Evolutionary conservation across 345 rosid species (phyloP), one percentile per base, ranked within the genome.

Genomic region (Isatis tinctoria): DNA sequence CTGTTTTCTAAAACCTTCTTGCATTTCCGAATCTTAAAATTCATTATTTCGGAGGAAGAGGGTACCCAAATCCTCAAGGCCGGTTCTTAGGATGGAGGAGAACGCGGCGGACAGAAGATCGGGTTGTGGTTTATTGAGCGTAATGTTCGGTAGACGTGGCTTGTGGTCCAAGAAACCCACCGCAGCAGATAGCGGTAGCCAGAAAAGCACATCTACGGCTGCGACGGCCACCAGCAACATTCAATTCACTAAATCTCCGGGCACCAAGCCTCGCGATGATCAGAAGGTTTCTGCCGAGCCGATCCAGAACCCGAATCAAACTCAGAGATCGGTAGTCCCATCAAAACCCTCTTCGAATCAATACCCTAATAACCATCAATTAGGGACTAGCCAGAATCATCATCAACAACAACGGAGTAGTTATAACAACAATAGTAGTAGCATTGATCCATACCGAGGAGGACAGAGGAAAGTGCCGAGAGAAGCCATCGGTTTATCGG

Each of bases 61-160:
- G 67, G 59, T 27, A 45, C 37, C 28, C 40, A 5, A 16, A 36
- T 54, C 45, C 60, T 4, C 59, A 37, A 37, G 14, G 76, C 72
- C 76, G 63, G 76, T 77, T 65, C 72, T 71, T 66, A 10, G 2
- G 60, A 77, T 77, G 80, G 80, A 66, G 53, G 81, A 60, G 81
- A 72, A 65, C 77, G 36, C 47, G 8, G 88, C 87, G 5, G 90
- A 84, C 10, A 90, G 67, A 70, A 83, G 72, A 39, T 75, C 87
- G 0, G 91, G 97, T 10, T 95, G 99, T 45, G 90, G 92, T 69
- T 65, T 95, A 11, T 65, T 92, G 4, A 85, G 64, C 45, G 92
- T 83, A 3, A 85, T 95, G 56, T 84, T 92, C 3, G 92, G 97
- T 12, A 63, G 84, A 9, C 83, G 89, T 60, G 63, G 64, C 44